Conservation (phyloP, 345 rosid species). For the Murraya paniculata region DNA sequence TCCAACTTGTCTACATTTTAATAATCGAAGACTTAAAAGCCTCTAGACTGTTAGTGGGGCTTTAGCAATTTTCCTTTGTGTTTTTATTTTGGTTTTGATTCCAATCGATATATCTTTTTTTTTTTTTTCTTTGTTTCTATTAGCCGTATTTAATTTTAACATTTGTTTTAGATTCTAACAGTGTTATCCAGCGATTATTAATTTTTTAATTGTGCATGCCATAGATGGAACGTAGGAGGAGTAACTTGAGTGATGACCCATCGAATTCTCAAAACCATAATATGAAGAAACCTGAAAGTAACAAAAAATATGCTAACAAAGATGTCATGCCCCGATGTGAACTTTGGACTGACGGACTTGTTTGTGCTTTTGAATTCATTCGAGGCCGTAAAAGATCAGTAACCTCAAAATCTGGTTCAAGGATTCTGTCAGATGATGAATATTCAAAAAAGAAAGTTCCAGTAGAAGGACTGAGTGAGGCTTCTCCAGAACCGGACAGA, state of each 20-base stretch:
- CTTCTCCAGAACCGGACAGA: conserved; percentile 20
- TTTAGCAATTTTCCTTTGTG: background rate
- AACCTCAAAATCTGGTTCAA: conserved; percentile 28
- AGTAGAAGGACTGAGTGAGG: conserved; percentile 26
- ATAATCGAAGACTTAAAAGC: background rate
- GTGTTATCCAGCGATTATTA: background rate
- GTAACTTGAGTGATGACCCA: conserved; percentile 19
- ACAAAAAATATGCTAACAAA: conserved; percentile 17
- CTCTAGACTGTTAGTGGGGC: background rate
- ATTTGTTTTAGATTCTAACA: background rate
- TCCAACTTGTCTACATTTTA: background rate
- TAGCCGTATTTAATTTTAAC: background rate
- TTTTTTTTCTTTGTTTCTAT: no score
- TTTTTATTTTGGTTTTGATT: background rate
- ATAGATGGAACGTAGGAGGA: conserved; percentile 17
- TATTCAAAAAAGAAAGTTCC: conserved; percentile 17
- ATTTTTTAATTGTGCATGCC: background rate
- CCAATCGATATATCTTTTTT: no score
- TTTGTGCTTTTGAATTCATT: conserved; percentile 80
- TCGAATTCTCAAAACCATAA: conserved; percentile 20
- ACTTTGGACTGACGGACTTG: conserved; percentile 87
- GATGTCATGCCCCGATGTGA: conserved; percentile 50
- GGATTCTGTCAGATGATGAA: conserved; percentile 19
- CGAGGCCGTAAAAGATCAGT: conserved; percentile 37
- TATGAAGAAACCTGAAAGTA: conserved; percentile 32